A percentile compares a stretch with the other conserved stretches of the same genome.
Evolutionary conservation across 78 protist species (phyloP).

Genomic region (Dictyostelium firmibasis): DNA sequence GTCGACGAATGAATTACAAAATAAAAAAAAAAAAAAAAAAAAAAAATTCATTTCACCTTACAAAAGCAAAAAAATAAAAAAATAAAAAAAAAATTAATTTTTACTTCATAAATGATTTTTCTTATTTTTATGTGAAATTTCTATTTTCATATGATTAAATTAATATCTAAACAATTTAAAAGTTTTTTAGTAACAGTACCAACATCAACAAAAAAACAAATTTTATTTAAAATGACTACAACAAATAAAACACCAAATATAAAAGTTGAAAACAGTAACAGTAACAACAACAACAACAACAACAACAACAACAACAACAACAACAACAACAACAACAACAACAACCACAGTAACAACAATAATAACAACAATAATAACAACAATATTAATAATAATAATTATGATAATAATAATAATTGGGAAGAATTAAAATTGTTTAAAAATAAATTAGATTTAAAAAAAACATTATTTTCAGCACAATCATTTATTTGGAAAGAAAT

Average conservation of each 20-base stretch:
- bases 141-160: background rate
- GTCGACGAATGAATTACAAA: background rate
- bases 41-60: too few relatives aligned
- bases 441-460: slow-evolving; percentile 26
- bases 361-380: background rate
- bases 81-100: background rate
- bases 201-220: background rate
- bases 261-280: background rate
- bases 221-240: background rate
- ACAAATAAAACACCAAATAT: background rate
- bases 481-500: slow-evolving; percentile 35
- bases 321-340: background rate
- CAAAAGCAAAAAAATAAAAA: too few relatives aligned
- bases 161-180: background rate
- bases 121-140: background rate
- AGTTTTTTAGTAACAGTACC: background rate
- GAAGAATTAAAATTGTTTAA: slow-evolving; percentile 19
- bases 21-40: background rate
- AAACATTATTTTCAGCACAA: slow-evolving; percentile 63
- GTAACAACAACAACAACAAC: too few relatives aligned
- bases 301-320: background rate
- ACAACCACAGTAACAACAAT: too few relatives aligned
- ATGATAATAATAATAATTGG: background rate
- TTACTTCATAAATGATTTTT: background rate
- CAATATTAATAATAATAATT: too few relatives aligned